Evolutionary conservation across 2,329 filamentous ascomycete genomes (phyloP).

Genomic region (Penicillium sp.): DNA sequence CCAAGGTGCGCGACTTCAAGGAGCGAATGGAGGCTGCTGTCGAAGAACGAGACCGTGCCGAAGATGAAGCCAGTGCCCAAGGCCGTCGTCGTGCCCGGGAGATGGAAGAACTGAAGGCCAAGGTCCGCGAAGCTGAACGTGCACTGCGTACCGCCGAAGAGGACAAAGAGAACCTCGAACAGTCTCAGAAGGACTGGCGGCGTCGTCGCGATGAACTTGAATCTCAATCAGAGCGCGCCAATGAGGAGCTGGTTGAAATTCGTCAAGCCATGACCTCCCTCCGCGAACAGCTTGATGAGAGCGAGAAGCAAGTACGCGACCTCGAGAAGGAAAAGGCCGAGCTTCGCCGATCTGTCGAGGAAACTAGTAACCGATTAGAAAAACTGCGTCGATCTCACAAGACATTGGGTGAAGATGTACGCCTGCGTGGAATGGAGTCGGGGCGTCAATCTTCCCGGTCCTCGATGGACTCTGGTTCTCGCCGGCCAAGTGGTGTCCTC

Average conservation of each 20-base stretch:
- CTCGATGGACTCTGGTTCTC: conserved; percentile 59
- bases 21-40: conserved; percentile 84
- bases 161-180: conserved; percentile 78
- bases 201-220: conserved; percentile 76
- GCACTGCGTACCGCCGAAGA: conserved; percentile 70
- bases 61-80: conserved; percentile 82
- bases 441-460: conserved; percentile 59
- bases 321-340: conserved; percentile 80
- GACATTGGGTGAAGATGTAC: conserved; percentile 62
- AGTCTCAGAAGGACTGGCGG: conserved; percentile 73
- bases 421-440: conserved; percentile 48
- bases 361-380: conserved; percentile 75
- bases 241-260: conserved; percentile 74
- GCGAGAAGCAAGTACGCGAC: conserved; percentile 81
- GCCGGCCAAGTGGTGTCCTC: conserved; percentile 43
- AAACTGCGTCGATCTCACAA: conserved; percentile 73
- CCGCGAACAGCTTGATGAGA: conserved; percentile 79
- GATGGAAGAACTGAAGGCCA: conserved; percentile 79
- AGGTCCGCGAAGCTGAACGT: conserved; percentile 79
- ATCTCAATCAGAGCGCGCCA: conserved; percentile 66
- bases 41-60: conserved; percentile 90
- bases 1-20: conserved; percentile 83
- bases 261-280: conserved; percentile 76
- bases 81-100: conserved; percentile 78
- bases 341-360: conserved; percentile 74